Evolutionary conservation across 495 filamentous ascomycete genomes (phyloP), one percentile per base, ranked within the genome.

Genomic region (Podospora fimiseda): DNA sequence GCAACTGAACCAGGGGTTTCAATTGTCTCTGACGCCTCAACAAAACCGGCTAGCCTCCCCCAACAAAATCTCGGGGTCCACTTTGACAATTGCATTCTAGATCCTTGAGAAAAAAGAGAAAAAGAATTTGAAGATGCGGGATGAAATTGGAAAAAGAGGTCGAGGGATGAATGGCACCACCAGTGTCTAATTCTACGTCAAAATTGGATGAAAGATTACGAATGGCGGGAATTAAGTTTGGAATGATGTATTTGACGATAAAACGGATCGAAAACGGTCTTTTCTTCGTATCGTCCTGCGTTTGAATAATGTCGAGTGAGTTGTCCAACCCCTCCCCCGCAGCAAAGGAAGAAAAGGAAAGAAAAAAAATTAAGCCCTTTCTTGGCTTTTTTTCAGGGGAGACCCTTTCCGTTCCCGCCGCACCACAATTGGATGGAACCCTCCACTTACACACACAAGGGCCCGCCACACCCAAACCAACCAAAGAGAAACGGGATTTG

Each of bases 31-130:
- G 13, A 39, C 9, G 21, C 14, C 57, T 52, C 57, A 55, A 55
- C 51, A 59, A 49, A 59, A 59, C 11, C 2, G 43, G 23, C 38
- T 52, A 55, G 57, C 43, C 16, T 47, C 43, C 57, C 50, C 55
- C 55, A 55, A 59, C 48, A 55, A 51, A 59, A 52, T 42, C 37
- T 9, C 6, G 20, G 15, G 3, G 2, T 19, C 44, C 44, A 38
- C 33, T 18, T 40, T 23, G 20, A 37, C 30, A 41, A n/a, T 40
- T 48, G 43, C 43, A 53, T 48, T 43, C 16, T 21, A 5, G 36
- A 16, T 42, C 19, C 19, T n/a, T 15, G n/a, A 23, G 37, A 15
- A 44, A 20, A 15, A 44, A 20, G 15, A 44, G 19, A 44, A n/a
- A 23, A 44, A 44, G 24, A 44, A 44, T 8, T 37, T 37, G 33